phyloP scores from a whole-genome alignment of 2,329 filamentous ascomycete species.

The Ilyonectria mors-panacis region DNA sequence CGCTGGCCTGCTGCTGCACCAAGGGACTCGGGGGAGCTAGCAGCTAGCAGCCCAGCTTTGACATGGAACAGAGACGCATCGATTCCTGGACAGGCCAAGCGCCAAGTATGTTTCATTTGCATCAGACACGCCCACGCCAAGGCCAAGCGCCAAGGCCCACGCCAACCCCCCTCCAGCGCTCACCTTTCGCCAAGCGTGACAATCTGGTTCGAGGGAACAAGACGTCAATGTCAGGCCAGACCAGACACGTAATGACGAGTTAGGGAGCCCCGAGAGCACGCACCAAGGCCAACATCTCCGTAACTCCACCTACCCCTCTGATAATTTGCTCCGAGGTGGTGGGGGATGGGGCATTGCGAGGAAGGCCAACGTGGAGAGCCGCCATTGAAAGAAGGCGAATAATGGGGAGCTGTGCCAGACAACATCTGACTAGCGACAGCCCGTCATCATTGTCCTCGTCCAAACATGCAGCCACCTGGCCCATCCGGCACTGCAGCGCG shows the following conservation, averaged over 20 bases:
- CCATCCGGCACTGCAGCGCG: slow-evolving; percentile 2
- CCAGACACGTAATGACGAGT: neutral
- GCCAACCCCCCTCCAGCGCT: neutral
- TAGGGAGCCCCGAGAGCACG: neutral
- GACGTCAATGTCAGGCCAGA: slow-evolving; percentile 13
- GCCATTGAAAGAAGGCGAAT: slow-evolving; percentile 4
- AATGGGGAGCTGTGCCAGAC: neutral
- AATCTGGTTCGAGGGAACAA: slow-evolving; percentile 9
- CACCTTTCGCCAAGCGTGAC: neutral
- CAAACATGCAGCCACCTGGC: slow-evolving; percentile 21
- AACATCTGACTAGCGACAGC: slow-evolving; percentile 24
- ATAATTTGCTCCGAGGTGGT: slow-evolving; percentile 13
- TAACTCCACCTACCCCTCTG: slow-evolving; percentile 24
- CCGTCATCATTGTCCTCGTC: slow-evolving; percentile 22
- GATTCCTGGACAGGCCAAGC: slow-evolving; percentile 3
- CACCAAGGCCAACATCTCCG: slow-evolving; percentile 9
- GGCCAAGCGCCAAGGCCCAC: neutral
- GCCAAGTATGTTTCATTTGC: slow-evolving; percentile 14
- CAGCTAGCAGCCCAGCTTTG: neutral
- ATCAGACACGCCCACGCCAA: slow-evolving; percentile 6
- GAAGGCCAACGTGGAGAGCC: slow-evolving; percentile 19
- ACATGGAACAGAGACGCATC: neutral
- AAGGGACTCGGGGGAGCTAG: neutral
- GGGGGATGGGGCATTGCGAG: slow-evolving; percentile 18
- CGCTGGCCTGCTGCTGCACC: neutral